These are phyloP conservation scores for Fusarium odoratissimum DNA, from an alignment of 2,329 filamentous ascomycete genomes.

Conservation along the genomic window DNA sequence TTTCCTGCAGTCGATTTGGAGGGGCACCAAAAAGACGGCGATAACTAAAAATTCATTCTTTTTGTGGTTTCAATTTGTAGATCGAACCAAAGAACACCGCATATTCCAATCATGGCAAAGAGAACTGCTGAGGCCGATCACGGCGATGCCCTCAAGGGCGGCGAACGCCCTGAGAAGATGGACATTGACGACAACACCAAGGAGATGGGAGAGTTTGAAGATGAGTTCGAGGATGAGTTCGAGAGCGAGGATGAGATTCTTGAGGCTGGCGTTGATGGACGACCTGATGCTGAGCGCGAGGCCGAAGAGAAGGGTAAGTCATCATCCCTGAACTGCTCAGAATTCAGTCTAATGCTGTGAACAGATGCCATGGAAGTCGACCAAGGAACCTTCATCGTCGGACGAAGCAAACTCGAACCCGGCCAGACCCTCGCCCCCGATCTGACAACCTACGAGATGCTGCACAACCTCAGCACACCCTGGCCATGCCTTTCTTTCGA, in stretches of 20 bases:
- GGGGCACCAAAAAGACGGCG: conserved; percentile 32
- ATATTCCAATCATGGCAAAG: conserved; percentile 64
- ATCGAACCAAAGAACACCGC: not conserved
- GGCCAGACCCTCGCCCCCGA: conserved; percentile 94
- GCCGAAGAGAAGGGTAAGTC: conserved; percentile 77
- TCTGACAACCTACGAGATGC: conserved; percentile 95
- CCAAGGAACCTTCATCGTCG: conserved; percentile 94
- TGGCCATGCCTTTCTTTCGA: conserved; percentile 99
- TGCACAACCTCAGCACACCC: conserved; percentile 91
- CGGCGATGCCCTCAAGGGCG: conserved; percentile 66
- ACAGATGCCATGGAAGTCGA: conserved; percentile 90
- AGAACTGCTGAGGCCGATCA: conserved; percentile 64
- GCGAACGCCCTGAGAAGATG: conserved; percentile 71
- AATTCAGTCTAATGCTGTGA: not conserved
- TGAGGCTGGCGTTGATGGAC: conserved; percentile 92
- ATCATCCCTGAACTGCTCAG: fast-evolving
- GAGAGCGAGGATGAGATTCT: conserved; percentile 92
- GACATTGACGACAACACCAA: conserved; percentile 70
- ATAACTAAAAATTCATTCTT: conserved; percentile 30
- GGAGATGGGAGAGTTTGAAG: conserved; percentile 87
- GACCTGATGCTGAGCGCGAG: conserved; percentile 91
- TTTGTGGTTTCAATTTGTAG: conserved; percentile 19
- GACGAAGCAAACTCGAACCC: conserved; percentile 88
- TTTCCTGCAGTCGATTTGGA: conserved; percentile 31
- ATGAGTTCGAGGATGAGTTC: conserved; percentile 93